phyloP scores from a whole-genome alignment of 441 rosid genomes.

The Populus hybrid region DNA sequence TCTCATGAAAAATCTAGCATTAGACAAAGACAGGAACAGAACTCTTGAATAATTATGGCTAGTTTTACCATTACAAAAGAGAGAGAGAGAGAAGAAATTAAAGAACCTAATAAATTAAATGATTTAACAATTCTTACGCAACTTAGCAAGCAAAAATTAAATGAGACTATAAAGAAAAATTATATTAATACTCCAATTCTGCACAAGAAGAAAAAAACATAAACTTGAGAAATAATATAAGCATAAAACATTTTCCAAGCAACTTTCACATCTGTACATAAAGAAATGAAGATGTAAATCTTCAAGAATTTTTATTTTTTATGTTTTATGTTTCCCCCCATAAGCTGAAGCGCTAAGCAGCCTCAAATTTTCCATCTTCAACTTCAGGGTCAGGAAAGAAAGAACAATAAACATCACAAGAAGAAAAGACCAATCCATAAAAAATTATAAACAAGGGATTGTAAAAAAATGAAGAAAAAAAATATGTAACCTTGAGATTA shows the following conservation, averaged over 20 bases:
- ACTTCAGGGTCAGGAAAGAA: background rate
- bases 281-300: background rate
- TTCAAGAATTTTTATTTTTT: background rate
- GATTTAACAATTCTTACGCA: background rate
- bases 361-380: background rate
- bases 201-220: background rate
- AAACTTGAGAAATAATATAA: background rate
- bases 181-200: background rate
- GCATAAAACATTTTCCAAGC: background rate
- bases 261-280: background rate
- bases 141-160: background rate
- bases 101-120: background rate
- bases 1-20: background rate
- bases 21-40: background rate
- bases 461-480: background rate
- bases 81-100: background rate
- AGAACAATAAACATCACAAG: background rate
- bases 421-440: background rate
- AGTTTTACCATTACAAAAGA: background rate
- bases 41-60: background rate
- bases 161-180: background rate
- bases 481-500: background rate
- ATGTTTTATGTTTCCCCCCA: background rate
- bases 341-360: background rate
- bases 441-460: background rate